Percentiles rank a stretch among this genome's conserved stretches.
Evolutionary conservation across 2,329 filamentous ascomycete species (phyloP).

Genomic region (Huntiella omanensis): DNA sequence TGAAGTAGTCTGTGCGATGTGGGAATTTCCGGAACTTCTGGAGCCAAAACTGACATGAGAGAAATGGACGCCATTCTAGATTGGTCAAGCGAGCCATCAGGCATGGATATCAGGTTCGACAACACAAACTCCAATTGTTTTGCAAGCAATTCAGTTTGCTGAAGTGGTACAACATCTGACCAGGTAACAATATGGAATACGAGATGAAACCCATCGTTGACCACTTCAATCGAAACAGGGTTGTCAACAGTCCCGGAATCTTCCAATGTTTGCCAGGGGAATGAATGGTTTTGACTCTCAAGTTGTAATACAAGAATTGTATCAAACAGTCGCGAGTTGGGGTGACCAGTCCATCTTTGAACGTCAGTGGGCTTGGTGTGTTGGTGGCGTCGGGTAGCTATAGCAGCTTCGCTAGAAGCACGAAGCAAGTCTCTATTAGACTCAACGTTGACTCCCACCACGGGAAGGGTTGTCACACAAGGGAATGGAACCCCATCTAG

Average conservation of each 20-base stretch:
- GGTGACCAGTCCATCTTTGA: conserved; percentile 49
- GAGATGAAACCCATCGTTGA: conserved; percentile 34
- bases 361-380: conserved; percentile 52
- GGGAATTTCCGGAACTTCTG: conserved; percentile 36
- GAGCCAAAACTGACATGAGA: conserved; percentile 47
- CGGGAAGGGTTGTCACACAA: conserved; percentile 64
- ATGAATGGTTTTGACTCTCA: conserved; percentile 16
- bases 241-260: conserved; percentile 62
- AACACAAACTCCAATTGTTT: conserved; percentile 53
- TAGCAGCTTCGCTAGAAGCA: conserved; percentile 47
- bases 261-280: conserved; percentile 39
- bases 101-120: conserved; percentile 33
- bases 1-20: conserved; percentile 48
- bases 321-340: conserved; percentile 55
- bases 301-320: conserved; percentile 75
- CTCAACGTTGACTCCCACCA: conserved; percentile 25
- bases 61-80: conserved; percentile 16
- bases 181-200: conserved; percentile 48
- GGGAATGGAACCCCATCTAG: conserved; percentile 48
- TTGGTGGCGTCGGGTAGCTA: conserved; percentile 47
- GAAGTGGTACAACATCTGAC: conserved; percentile 41
- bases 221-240: conserved; percentile 60
- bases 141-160: conserved; percentile 50
- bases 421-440: conserved; percentile 39
- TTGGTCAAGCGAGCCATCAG: conserved; percentile 23